These are phyloP conservation scores for Plasmodium berghei DNA, from an alignment of 169 alveolate species.

Conservation along the genomic window DNA sequence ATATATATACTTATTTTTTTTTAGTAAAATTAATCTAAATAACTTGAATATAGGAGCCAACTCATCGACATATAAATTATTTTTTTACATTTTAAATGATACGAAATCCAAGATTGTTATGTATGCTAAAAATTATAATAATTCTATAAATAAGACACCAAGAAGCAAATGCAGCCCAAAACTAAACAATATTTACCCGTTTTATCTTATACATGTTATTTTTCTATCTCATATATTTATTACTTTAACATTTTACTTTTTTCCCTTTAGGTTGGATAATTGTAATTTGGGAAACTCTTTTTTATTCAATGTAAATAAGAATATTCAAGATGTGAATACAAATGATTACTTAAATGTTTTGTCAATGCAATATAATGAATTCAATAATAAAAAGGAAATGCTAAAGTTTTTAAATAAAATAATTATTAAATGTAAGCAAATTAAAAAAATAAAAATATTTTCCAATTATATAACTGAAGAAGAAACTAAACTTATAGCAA, in stretches of 20 bases:
- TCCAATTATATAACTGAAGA: slow-evolving; percentile 21
- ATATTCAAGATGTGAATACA: slow-evolving; percentile 15
- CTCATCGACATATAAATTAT: slow-evolving; percentile 18
- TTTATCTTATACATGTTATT: no score
- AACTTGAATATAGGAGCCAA: slow-evolving; percentile 29
- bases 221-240: neutral
- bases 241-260: neutral
- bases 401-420: slow-evolving; percentile 31
- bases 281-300: slow-evolving; percentile 39
- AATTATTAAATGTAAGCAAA: slow-evolving; percentile 23
- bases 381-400: slow-evolving; percentile 24
- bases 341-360: slow-evolving; percentile 41
- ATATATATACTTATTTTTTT: slow-evolving; percentile 1
- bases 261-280: slow-evolving; percentile 37
- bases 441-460: slow-evolving; percentile 20
- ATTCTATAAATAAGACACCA: no score
- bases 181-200: no score
- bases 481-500: slow-evolving; percentile 9
- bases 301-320: slow-evolving; percentile 27
- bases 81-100: slow-evolving; percentile 42
- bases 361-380: slow-evolving; percentile 39
- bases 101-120: slow-evolving; percentile 56
- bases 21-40: slow-evolving; percentile 60
- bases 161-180: no score
- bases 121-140: slow-evolving; percentile 11